These are phyloP conservation scores for Cladosporium sp. DNA, from an alignment of 2,329 filamentous ascomycete species.

Conservation along the genomic window DNA sequence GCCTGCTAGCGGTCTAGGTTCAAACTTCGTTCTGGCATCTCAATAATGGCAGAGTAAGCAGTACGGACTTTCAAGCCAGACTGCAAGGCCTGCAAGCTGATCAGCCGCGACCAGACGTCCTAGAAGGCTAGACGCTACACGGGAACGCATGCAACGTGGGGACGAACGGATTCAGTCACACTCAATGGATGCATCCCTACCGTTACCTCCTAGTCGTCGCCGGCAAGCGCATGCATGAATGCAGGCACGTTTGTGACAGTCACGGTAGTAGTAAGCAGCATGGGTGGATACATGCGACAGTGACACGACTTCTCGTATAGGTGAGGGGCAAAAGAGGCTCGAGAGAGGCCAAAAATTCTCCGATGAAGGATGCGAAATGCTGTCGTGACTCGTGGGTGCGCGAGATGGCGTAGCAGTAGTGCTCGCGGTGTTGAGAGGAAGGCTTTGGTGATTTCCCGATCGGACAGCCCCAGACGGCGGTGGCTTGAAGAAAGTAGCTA, in stretches of 20 bases:
- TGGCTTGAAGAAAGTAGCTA: neutral
- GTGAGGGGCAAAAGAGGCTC: neutral
- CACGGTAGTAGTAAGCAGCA: neutral
- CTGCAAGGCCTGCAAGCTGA: neutral
- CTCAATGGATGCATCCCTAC: neutral
- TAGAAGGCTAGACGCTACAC: neutral
- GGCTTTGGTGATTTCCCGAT: neutral
- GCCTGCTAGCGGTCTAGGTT: neutral
- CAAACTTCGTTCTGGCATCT: too few relatives aligned
- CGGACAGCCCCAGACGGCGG: neutral
- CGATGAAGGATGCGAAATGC: neutral
- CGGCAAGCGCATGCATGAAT: neutral
- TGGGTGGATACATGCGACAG: neutral
- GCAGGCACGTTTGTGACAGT: constrained; percentile 1
- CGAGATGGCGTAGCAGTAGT: neutral
- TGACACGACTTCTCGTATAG: constrained; percentile 2
- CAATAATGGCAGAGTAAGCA: too few relatives aligned
- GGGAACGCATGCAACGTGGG: neutral
- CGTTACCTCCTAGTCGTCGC: neutral
- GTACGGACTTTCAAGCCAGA: too few relatives aligned
- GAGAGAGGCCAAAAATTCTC: neutral
- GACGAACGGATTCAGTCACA: neutral
- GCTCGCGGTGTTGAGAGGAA: neutral
- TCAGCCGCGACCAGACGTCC: neutral
- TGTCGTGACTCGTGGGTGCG: neutral